phyloP scores from a whole-genome alignment of 2,329 filamentous ascomycete species.

The Botrytis sinoallii region DNA sequence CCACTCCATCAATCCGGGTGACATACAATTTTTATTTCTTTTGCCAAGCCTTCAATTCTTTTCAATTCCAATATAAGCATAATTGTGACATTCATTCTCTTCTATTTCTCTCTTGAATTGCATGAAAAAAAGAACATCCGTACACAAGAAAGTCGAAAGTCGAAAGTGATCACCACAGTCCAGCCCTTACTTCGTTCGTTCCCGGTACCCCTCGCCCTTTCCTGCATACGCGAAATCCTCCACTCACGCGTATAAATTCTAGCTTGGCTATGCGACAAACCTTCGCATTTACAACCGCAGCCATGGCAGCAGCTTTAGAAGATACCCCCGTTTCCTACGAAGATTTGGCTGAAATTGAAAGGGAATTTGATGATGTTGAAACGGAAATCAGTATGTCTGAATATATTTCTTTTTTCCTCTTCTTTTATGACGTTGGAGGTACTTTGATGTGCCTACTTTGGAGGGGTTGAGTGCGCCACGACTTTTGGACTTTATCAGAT shows the following conservation, averaged over 20 bases:
- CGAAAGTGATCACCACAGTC: not conserved
- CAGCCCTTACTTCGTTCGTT: not conserved
- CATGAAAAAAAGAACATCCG: not conserved
- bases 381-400: conserved; percentile 65
- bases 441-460: not conserved
- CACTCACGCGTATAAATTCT: not conserved
- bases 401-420: conserved; percentile 38
- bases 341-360: conserved; percentile 75
- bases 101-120: not conserved
- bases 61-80: not conserved
- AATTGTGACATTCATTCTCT: not conserved
- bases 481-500: not conserved
- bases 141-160: not conserved
- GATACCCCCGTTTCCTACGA: conserved; percentile 61
- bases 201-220: not conserved
- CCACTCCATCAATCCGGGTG: not conserved
- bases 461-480: conserved; percentile 16
- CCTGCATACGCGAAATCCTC: not conserved
- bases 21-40: not conserved
- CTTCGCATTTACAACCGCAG: conserved; percentile 33
- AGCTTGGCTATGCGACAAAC: conserved; percentile 30
- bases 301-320: conserved; percentile 39
- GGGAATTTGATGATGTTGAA: conserved; percentile 80
- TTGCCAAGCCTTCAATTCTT: not conserved
- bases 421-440: not conserved